phyloP scores from a whole-genome alignment of 495 filamentous ascomycete genomes.

The Lophiotrema nucula region DNA sequence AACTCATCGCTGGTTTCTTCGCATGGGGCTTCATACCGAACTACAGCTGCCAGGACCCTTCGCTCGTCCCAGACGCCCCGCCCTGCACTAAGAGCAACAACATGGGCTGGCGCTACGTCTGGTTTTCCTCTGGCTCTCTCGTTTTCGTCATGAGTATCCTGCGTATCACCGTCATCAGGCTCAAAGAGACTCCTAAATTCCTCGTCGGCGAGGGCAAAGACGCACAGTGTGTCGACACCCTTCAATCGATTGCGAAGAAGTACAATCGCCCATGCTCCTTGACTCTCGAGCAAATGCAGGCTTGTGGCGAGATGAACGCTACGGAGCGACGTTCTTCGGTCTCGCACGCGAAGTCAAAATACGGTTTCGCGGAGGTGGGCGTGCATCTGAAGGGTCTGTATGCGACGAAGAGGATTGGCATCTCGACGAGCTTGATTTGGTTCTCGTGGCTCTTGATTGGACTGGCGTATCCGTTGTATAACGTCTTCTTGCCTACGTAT shows the following conservation, averaged over 20 bases:
- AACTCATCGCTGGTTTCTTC: constrained; percentile 42
- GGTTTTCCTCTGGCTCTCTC: constrained; percentile 58
- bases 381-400: constrained; percentile 65
- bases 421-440: constrained; percentile 66
- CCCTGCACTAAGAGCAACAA: constrained; percentile 36
- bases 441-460: constrained; percentile 69
- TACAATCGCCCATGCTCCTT: constrained; percentile 64
- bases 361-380: constrained; percentile 42
- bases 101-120: constrained; percentile 36
- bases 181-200: constrained; percentile 73
- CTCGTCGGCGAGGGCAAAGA: constrained; percentile 65
- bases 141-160: constrained; percentile 65
- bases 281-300: constrained; percentile 58
- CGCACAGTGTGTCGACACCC: constrained; percentile 56
- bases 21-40: constrained; percentile 44
- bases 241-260: constrained; percentile 60
- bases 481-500: constrained; percentile 49
- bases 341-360: constrained; percentile 36
- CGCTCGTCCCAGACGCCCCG: constrained; percentile 11
- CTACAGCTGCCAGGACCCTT: constrained; percentile 32
- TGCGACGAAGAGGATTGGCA: constrained; percentile 56
- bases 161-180: constrained; percentile 65
- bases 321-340: neutral
- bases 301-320: constrained; percentile 50
- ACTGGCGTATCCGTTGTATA: constrained; percentile 60